A percentile compares a stretch with the other conserved stretches of the same genome.
Evolutionary conservation across 352 stramenopile genomes (phyloP).

Genomic region (Phytopythium sindhum): DNA sequence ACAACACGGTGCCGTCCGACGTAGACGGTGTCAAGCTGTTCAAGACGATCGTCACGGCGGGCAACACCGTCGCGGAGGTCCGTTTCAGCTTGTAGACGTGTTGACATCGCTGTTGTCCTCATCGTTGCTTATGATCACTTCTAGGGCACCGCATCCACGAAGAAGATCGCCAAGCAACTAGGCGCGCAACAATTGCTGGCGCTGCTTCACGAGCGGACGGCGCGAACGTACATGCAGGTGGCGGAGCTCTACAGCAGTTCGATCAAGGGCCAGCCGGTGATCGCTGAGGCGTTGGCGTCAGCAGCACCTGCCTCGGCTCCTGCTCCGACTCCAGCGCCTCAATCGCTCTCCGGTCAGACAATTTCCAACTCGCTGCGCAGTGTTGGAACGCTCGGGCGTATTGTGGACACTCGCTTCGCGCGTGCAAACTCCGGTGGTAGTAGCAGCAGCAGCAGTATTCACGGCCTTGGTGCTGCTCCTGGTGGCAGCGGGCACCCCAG

Average conservation of each 20-base stretch:
- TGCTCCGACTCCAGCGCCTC: not conserved
- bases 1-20: conserved; percentile 64
- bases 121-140: not conserved
- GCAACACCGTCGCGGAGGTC: conserved; percentile 66
- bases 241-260: conserved; percentile 68
- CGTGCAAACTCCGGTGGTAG: not conserved
- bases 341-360: not conserved
- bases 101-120: not conserved
- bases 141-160: conserved; percentile 69
- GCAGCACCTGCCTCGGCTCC: conserved; percentile 6
- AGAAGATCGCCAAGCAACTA: conserved; percentile 81
- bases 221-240: conserved; percentile 55
- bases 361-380: conserved; percentile 10
- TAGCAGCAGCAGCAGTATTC: not conserved
- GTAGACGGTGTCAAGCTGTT: conserved; percentile 60
- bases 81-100: too few species aligned
- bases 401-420: not conserved
- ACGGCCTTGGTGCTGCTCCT: not conserved
- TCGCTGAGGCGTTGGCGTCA: conserved; percentile 18
- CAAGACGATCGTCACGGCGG: conserved; percentile 77
- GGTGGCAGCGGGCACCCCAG: not conserved
- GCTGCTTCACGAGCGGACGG: conserved; percentile 53
- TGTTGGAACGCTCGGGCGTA: conserved; percentile 2
- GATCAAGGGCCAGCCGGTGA: conserved; percentile 29
- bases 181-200: conserved; percentile 67